These are phyloP conservation scores for Gamsiella multidivaricata DNA, from an alignment of 192 early-diverging fungal species.

Conservation along the genomic window DNA sequence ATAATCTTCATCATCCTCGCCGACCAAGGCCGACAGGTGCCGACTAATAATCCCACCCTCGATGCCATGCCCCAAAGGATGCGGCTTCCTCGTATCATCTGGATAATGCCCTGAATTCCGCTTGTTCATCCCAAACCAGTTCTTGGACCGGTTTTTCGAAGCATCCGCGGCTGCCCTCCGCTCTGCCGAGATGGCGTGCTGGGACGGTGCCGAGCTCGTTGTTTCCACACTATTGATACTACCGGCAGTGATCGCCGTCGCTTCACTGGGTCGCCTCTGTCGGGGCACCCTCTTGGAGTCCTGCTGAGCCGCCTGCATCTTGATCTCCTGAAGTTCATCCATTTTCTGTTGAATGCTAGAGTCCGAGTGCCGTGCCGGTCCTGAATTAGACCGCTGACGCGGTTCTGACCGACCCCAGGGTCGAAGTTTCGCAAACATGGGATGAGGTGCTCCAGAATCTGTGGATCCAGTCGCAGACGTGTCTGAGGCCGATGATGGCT, in stretches of 20 bases:
- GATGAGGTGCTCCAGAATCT: constrained; percentile 1
- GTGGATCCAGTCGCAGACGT: neutral
- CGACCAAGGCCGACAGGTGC: neutral
- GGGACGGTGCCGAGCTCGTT: constrained; percentile 7
- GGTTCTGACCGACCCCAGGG: constrained; percentile 23
- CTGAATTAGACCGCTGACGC: constrained; percentile 35
- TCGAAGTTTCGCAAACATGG: constrained; percentile 13
- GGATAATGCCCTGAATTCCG: neutral
- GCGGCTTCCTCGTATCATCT: constrained; percentile 29
- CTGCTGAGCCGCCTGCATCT: neutral
- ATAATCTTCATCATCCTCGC: constrained; percentile 25
- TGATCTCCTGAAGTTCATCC: neutral
- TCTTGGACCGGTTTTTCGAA: constrained; percentile 26
- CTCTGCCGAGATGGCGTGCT: neutral
- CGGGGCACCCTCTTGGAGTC: neutral
- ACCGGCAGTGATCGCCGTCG: constrained; percentile 2
- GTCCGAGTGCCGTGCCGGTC: constrained; percentile 33
- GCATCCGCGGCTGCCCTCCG: neutral
- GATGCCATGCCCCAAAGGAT: constrained; percentile 30
- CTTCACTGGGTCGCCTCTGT: constrained; percentile 24
- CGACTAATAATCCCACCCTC: constrained; percentile 30
- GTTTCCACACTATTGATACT: constrained; percentile 5
- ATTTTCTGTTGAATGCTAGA: neutral
- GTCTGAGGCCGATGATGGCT: neutral
- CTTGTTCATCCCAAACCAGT: constrained; percentile 43